Evolutionary conservation across 2,329 filamentous ascomycete genomes (phyloP).

Genomic region (Ophiostoma sp.): DNA sequence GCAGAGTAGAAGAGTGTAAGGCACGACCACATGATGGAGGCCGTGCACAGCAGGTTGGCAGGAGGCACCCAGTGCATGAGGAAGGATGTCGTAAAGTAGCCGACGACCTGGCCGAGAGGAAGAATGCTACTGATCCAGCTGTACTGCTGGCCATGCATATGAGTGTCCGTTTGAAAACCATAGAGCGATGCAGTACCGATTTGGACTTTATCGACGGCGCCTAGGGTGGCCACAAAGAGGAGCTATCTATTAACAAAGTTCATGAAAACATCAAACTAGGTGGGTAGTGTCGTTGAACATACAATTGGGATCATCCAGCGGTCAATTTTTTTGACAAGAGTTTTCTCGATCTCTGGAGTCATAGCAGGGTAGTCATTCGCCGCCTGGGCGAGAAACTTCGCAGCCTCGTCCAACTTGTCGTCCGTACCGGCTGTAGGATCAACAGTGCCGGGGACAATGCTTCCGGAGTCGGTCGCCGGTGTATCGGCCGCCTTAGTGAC

Average conservation of each 20-base stretch:
- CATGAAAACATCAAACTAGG: too few relatives aligned
- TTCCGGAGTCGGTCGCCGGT: neutral
- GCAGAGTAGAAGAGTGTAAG: constrained; percentile 31
- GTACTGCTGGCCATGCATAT: constrained; percentile 17
- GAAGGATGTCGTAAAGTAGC: constrained; percentile 27
- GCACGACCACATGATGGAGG: constrained; percentile 33
- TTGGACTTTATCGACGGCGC: constrained; percentile 10
- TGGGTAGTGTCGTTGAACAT: neutral
- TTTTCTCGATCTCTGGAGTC: constrained; percentile 3
- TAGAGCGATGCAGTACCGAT: constrained; percentile 5
- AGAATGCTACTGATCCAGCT: constrained; percentile 16
- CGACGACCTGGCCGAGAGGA: constrained; percentile 28
- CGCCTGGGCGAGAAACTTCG: neutral
- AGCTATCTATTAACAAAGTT: neutral
- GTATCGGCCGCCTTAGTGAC: neutral
- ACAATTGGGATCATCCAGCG: constrained; percentile 5
- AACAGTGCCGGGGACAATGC: neutral
- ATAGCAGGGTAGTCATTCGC: neutral
- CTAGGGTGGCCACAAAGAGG: neutral
- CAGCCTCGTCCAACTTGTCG: constrained; percentile 1
- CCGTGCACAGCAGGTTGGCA: constrained; percentile 30
- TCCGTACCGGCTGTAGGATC: neutral
- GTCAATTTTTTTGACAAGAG: constrained; percentile 1
- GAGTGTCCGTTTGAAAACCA: constrained; percentile 3
- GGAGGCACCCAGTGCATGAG: constrained; percentile 32